A percentile compares a stretch with the other conserved stretches of the same genome.
These are phyloP conservation scores for Phyllosticta capitalensis DNA, from an alignment of 2,329 filamentous ascomycete genomes.

Conservation along the genomic window DNA sequence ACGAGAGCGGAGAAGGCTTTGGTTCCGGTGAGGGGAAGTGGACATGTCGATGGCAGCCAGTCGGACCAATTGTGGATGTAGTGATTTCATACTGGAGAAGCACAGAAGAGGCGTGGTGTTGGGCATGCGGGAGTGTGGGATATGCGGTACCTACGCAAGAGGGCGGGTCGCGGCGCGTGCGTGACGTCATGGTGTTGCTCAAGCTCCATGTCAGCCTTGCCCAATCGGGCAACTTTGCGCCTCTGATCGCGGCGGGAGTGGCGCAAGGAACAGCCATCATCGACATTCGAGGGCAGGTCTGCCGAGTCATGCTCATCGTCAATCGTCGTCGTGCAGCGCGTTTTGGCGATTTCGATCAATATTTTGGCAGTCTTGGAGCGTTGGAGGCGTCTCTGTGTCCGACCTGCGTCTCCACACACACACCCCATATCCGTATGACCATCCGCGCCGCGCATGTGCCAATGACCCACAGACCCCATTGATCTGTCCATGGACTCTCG, in stretches of 20 bases:
- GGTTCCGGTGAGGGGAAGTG: neutral
- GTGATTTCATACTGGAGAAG: slow-evolving; percentile 11
- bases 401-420: neutral
- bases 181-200: slow-evolving; percentile 6
- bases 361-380: too few species aligned
- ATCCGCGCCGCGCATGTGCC: neutral
- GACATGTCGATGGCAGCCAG: neutral
- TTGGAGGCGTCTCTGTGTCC: neutral
- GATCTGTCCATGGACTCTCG: neutral
- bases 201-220: neutral
- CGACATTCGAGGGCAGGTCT: neutral
- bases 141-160: neutral
- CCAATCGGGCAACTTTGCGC: neutral
- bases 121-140: neutral
- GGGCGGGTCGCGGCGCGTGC: slow-evolving; percentile 1
- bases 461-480: neutral
- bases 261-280: slow-evolving; percentile 3
- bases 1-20: neutral
- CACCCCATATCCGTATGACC: neutral
- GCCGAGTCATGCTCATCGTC: neutral
- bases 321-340: neutral
- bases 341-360: neutral
- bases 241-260: slow-evolving; percentile 1
- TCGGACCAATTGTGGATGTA: slow-evolving; percentile 4
- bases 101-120: neutral